A percentile compares a stretch with the other conserved stretches of the same genome.
These are phyloP conservation scores for Rhynchospora tenuis DNA, from an alignment of 176 grass and related monocot genomes.

Conservation along the genomic window DNA sequence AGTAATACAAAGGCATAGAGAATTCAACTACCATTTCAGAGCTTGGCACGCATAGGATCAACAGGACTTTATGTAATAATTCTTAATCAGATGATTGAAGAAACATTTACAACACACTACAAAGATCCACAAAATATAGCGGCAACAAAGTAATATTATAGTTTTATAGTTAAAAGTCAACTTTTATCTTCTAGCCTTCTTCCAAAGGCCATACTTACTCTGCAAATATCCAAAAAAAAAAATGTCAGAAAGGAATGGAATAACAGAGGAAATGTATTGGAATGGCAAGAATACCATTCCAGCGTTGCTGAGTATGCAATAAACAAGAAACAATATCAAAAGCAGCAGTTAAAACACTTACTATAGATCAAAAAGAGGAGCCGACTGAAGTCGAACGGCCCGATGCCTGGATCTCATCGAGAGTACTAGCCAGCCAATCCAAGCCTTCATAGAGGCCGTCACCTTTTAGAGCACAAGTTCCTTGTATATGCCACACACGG, in stretches of 20 bases:
- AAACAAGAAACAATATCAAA: neutral
- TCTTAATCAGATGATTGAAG: neutral
- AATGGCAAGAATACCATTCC: neutral
- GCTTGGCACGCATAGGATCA: neutral
- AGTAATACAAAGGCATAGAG: neutral
- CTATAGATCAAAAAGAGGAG: constrained; percentile 34
- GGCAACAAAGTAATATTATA: neutral
- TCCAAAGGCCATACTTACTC: neutral
- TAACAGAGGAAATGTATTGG: neutral
- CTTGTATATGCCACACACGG: constrained; percentile 90
- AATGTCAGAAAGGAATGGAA: neutral
- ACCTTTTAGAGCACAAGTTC: constrained; percentile 73
- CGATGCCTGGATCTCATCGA: constrained; percentile 66
- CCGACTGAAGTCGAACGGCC: constrained; percentile 44
- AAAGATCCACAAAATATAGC: neutral
- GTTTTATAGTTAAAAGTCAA: constrained; percentile 1
- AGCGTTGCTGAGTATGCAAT: neutral
- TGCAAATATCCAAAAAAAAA: neutral
- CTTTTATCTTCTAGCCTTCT: constrained; percentile 7
- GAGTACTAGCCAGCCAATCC: constrained; percentile 77
- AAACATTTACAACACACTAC: constrained; percentile 16
- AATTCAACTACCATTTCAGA: neutral
- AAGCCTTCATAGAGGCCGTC: constrained; percentile 92
- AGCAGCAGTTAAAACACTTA: neutral
- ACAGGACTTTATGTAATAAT: neutral